Evolutionary conservation across 2,329 filamentous ascomycete species (phyloP).

Genomic region (Hypoxylon sp.): DNA sequence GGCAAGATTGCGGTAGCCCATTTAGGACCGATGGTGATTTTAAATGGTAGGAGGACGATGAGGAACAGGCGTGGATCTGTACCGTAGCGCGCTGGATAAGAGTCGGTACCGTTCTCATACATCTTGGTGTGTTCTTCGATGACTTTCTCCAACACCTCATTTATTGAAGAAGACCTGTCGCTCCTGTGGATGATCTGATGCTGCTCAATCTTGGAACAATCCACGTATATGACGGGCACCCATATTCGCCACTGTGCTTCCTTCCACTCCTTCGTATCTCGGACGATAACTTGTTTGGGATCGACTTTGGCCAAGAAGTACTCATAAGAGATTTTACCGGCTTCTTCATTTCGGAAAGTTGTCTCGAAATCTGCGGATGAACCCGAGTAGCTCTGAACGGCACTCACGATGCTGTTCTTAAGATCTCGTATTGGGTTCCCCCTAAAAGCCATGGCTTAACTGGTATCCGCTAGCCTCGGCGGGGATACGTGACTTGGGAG

Average conservation of each 20-base stretch:
- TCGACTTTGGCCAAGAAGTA: conserved; percentile 15
- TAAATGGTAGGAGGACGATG: conserved; percentile 10
- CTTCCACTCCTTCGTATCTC: conserved; percentile 15
- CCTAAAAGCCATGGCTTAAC: background rate
- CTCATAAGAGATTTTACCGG: conserved; percentile 6
- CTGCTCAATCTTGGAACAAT: conserved; percentile 6
- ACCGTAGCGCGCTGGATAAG: background rate
- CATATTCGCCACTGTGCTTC: background rate
- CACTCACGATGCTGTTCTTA: background rate
- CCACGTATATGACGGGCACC: background rate
- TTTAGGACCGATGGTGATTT: conserved; percentile 10
- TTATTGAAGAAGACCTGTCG: background rate
- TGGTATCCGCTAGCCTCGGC: background rate
- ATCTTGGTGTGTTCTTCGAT: conserved; percentile 10
- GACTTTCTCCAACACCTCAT: background rate
- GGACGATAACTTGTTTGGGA: conserved; percentile 15
- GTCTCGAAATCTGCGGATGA: background rate
- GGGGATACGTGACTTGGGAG: background rate
- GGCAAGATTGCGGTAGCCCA: background rate
- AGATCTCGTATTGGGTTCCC: background rate
- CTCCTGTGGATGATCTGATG: background rate
- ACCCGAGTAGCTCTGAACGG: background rate
- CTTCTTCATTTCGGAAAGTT: background rate
- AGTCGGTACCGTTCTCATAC: conserved; percentile 4
- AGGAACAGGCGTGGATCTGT: conserved; percentile 7